Conservation (phyloP, 2,329 filamentous ascomycete species). For the Cladosporium velox region DNA sequence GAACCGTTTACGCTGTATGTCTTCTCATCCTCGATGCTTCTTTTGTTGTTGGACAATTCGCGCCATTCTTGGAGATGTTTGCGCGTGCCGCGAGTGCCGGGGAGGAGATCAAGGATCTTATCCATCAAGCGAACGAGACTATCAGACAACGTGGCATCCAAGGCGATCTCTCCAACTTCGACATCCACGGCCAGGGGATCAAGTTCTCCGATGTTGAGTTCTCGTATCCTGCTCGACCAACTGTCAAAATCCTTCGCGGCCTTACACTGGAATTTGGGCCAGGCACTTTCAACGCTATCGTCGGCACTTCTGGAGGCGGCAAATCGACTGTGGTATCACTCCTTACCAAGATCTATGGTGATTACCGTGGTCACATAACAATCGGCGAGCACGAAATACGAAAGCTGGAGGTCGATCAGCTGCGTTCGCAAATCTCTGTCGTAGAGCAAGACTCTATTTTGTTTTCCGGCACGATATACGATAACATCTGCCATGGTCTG, state of each 20-base stretch:
- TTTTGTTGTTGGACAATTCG: constrained; percentile 63
- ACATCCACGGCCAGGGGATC: constrained; percentile 35
- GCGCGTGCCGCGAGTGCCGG: constrained; percentile 56
- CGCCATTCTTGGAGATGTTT: constrained; percentile 61
- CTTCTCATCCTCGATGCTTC: constrained; percentile 66
- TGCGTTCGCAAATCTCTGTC: constrained; percentile 47
- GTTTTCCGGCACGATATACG: constrained; percentile 47
- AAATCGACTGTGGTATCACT: constrained; percentile 49
- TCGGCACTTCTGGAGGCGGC: constrained; percentile 48
- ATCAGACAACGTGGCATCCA: constrained; percentile 16
- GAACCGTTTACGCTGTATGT: constrained; percentile 63
- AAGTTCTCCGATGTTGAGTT: constrained; percentile 44
- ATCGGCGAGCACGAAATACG: constrained; percentile 45
- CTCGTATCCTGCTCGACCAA: constrained; percentile 47
- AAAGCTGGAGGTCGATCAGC: constrained; percentile 37
- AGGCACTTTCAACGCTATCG: constrained; percentile 48
- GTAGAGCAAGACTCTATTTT: constrained; percentile 50
- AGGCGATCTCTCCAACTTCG: constrained; percentile 25
- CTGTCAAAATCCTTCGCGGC: constrained; percentile 42
- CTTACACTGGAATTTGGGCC: constrained; percentile 41
- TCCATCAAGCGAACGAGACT: constrained; percentile 40
- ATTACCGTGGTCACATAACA: constrained; percentile 43
- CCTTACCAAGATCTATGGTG: constrained; percentile 46
- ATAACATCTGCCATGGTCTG: constrained; percentile 48
- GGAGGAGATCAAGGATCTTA: constrained; percentile 47